Evolutionary conservation across 2,329 filamentous ascomycete species (phyloP).

Genomic region (Aspergillus terreus): DNA sequence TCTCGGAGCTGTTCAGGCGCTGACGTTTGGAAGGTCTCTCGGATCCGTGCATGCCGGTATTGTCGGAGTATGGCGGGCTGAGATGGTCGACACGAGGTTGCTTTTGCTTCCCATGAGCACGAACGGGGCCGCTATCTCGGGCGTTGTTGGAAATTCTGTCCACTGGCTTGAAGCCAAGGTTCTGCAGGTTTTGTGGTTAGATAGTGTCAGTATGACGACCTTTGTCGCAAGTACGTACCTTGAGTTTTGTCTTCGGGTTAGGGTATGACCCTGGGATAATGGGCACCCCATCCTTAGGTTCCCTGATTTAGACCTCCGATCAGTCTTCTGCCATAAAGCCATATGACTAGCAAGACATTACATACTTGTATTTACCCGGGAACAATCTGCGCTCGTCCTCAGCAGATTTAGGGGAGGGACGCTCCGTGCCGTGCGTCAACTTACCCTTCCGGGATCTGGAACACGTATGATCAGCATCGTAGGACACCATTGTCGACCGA

Average conservation of each 20-base stretch:
- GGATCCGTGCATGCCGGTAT: constrained; percentile 11
- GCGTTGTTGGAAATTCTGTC: constrained; percentile 14
- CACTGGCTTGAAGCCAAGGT: not conserved
- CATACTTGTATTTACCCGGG: not conserved
- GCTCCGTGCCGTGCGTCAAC: constrained; percentile 13
- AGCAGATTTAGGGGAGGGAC: not conserved
- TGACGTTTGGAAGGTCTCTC: constrained; percentile 27
- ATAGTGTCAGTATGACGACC: no score
- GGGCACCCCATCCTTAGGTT: not conserved
- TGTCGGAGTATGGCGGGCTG: not conserved
- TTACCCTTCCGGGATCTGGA: constrained; percentile 12
- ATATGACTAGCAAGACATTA: not conserved
- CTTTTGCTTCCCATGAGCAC: constrained; percentile 18
- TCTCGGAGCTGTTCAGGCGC: constrained; percentile 19
- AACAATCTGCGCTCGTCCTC: constrained; percentile 24
- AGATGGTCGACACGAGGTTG: not conserved
- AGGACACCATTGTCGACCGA: not conserved
- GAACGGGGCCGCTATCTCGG: constrained; percentile 32
- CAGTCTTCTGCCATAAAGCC: not conserved
- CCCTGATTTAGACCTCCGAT: not conserved
- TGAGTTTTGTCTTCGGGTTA: not conserved
- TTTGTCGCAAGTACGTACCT: not conserved
- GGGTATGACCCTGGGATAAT: not conserved
- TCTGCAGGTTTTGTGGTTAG: no score
- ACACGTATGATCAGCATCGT: constrained; percentile 10